phyloP scores from a whole-genome alignment of 352 stramenopile genomes.

The Phytophthora pseudosyringae region DNA sequence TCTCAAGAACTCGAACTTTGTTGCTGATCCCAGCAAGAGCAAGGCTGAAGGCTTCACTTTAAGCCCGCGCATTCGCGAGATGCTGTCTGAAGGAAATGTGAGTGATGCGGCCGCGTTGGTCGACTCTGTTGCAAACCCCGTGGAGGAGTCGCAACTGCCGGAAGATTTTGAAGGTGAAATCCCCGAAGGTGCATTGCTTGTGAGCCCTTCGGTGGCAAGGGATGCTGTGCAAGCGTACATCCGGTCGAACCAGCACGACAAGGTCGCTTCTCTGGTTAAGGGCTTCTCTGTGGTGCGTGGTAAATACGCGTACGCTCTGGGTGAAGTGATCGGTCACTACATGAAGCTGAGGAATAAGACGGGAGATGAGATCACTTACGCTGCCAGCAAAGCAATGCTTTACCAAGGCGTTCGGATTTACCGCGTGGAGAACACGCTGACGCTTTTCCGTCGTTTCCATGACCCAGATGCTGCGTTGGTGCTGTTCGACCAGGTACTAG shows the following conservation, averaged over 20 bases:
- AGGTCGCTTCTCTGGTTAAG: conserved; percentile 60
- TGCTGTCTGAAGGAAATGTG: conserved; percentile 45
- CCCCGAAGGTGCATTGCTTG: conserved; percentile 39
- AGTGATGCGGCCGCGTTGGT: conserved; percentile 49
- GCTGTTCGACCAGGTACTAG: conserved; percentile 58
- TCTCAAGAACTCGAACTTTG: conserved; percentile 52
- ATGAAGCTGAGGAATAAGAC: conserved; percentile 37
- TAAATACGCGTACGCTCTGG: conserved; percentile 55
- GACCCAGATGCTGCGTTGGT: conserved; percentile 45
- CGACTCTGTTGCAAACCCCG: conserved; percentile 44
- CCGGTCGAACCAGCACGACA: conserved; percentile 51
- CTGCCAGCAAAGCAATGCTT: conserved; percentile 59
- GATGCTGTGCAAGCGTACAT: conserved; percentile 62
- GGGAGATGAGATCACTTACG: conserved; percentile 57
- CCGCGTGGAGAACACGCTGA: conserved; percentile 48
- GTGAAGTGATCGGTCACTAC: conserved; percentile 58
- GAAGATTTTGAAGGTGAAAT: conserved; percentile 39
- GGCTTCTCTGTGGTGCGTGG: conserved; percentile 50
- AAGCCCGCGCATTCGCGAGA: conserved; percentile 54
- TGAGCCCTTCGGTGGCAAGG: conserved; percentile 46
- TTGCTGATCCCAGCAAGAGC: conserved; percentile 29
- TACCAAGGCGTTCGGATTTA: conserved; percentile 57
- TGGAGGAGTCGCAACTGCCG: conserved; percentile 47
- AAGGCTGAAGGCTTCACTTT: conserved; percentile 38
- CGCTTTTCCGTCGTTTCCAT: conserved; percentile 56